Evolutionary conservation across 352 stramenopile genomes (phyloP), one percentile per base, ranked within the genome.

Genomic region (Phytophthora tubulina): DNA sequence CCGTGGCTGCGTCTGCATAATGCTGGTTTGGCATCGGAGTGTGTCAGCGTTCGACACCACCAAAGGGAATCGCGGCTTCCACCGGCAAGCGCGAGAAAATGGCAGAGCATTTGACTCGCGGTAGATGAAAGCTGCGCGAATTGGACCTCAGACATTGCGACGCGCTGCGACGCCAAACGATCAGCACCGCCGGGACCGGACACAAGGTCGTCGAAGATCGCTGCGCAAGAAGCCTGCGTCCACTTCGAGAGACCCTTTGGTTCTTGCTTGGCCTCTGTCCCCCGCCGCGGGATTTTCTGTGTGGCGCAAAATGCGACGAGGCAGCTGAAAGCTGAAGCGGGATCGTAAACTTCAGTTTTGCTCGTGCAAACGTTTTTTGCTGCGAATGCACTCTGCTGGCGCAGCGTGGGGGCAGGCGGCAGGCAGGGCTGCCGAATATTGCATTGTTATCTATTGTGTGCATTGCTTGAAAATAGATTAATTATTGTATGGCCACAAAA

Each of bases 91-190:
- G 21, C 21, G 21, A 27, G 21, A 27, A 1, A 27, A 27, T 39
- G 35, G 35, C 35, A 39, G 35, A 7, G 7, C 11, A 11, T 39
- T 39, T 39, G 7, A 11, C 11, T 11, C 7, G 9, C 39, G 10
- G 39, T 17, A 17, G 39, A 46, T 46, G 11, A 46, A 46, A 15
- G 39, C 39, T 5, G n/a, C 49, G 41, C 49, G 30, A 41, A 17
- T 36, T 59, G 52, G 52, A 59, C 52, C 52, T 46, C 52, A 36
- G 21, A 59, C 52, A 59, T 59, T 59, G 52, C 52, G 52, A 36
- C 52, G 52, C 52, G 17, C 36, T 60, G 38, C 52, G 21, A 48
- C 36, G 21, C n/a, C 14, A 42, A 32, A 36, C 21, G 21, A 61
- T 61, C 14, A 41, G 42, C 54, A 41, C 30, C 54, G 7, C 17